Percentiles rank a stretch among this genome's conserved stretches.
These are phyloP conservation scores for Hypoxylon cercidicola DNA, from an alignment of 495 filamentous ascomycete genomes.

Conservation along the genomic window DNA sequence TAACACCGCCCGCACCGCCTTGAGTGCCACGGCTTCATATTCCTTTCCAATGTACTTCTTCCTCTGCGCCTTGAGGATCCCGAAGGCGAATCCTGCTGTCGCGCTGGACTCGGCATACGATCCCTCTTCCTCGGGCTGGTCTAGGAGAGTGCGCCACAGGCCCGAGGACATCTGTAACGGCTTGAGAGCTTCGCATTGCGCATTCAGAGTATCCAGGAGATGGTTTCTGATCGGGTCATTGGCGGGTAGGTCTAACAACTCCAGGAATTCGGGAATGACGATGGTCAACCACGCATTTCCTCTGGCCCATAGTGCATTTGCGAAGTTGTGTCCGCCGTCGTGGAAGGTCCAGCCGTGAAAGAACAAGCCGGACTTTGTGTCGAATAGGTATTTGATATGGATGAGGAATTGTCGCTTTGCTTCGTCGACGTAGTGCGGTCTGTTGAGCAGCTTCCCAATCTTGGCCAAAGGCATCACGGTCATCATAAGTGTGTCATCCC, in stretches of 20 bases:
- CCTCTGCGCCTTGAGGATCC: conserved; percentile 74
- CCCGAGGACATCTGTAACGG: conserved; percentile 66
- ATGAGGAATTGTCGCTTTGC: conserved; percentile 77
- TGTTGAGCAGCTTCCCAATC: conserved; percentile 71
- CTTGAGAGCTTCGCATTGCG: conserved; percentile 69
- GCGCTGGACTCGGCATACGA: conserved; percentile 78
- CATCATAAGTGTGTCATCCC: conserved; percentile 87
- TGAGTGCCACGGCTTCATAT: conserved; percentile 61
- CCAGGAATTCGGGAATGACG: conserved; percentile 76
- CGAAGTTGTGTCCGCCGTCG: conserved; percentile 75
- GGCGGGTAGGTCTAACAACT: conserved; percentile 66
- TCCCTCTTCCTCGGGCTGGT: conserved; percentile 63
- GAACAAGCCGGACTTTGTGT: conserved; percentile 72
- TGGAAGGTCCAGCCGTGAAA: conserved; percentile 82
- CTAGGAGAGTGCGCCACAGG: conserved; percentile 75
- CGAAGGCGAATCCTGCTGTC: conserved; percentile 79
- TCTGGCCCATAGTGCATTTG: conserved; percentile 73
- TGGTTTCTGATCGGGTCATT: conserved; percentile 69
- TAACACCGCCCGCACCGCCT: conserved; percentile 69
- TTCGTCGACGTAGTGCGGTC: conserved; percentile 75
- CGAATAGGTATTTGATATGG: conserved; percentile 78
- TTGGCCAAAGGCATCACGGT: conserved; percentile 79
- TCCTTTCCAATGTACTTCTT: conserved; percentile 70
- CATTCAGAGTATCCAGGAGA: conserved; percentile 67
- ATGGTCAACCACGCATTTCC: conserved; percentile 77